These are phyloP conservation scores for Claviceps purpurea DNA, from an alignment of 2,329 filamentous ascomycete genomes.

Conservation along the genomic window DNA sequence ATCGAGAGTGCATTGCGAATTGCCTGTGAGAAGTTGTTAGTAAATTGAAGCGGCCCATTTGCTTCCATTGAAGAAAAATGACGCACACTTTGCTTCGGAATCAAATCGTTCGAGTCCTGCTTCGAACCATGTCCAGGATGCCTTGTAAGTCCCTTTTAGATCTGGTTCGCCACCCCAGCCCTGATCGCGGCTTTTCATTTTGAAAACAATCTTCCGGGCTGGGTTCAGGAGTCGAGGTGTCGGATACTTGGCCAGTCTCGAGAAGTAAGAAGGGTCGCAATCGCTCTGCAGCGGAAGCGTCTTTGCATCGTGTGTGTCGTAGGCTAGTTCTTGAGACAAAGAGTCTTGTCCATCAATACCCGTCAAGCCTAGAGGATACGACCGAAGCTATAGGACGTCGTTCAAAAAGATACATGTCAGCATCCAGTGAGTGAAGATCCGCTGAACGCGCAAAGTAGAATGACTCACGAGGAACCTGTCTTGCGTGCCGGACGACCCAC, in stretches of 20 bases:
- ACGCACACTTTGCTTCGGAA: constrained; percentile 18
- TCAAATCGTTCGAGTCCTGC: constrained; percentile 45
- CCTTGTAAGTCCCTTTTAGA: constrained; percentile 26
- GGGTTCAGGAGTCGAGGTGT: constrained; percentile 31
- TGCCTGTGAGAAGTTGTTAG: constrained; percentile 13
- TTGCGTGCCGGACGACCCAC: constrained; percentile 12
- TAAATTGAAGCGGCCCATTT: neutral
- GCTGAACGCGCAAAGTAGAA: no score
- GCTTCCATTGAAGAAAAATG: neutral
- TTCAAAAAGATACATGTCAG: neutral
- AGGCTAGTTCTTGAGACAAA: constrained; percentile 16
- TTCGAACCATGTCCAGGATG: constrained; percentile 51
- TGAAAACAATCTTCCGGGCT: constrained; percentile 49
- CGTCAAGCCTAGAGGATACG: constrained; percentile 24
- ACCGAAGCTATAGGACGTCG: constrained; percentile 19
- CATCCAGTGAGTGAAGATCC: neutral
- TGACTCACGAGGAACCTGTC: constrained; percentile 22
- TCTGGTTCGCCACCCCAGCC: constrained; percentile 32
- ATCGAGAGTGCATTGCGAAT: constrained; percentile 18
- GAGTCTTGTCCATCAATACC: constrained; percentile 13
- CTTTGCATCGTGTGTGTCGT: constrained; percentile 16
- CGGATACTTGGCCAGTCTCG: constrained; percentile 23
- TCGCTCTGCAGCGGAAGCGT: constrained; percentile 15
- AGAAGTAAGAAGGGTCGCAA: constrained; percentile 17
- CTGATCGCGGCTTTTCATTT: constrained; percentile 43